phyloP scores from a whole-genome alignment of 2,329 filamentous ascomycete species.

The Cordyceps tenuipes region DNA sequence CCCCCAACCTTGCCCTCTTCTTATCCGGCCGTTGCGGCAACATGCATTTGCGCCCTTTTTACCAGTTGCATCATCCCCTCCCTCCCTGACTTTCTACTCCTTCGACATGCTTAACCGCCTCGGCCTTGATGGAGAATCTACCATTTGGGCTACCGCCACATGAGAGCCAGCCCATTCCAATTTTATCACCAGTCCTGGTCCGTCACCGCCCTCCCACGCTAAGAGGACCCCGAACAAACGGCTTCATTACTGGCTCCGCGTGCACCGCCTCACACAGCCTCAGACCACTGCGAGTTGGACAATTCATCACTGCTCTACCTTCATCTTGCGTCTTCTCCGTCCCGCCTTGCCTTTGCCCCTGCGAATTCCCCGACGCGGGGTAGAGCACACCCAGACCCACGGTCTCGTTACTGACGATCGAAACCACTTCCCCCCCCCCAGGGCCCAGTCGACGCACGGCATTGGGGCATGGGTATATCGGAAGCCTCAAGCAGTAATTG shows the following conservation, averaged over 20 bases:
- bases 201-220: neutral
- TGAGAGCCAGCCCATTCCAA: neutral
- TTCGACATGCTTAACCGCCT: neutral
- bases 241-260: neutral
- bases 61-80: neutral
- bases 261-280: neutral
- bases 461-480: neutral
- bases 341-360: neutral
- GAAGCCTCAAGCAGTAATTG: neutral
- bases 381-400: neutral
- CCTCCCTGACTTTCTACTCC: neutral
- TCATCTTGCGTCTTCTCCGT: neutral
- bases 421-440: neutral
- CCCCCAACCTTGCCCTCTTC: neutral
- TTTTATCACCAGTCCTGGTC: neutral
- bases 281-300: neutral
- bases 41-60: neutral
- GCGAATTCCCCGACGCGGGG: neutral
- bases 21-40: neutral
- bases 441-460: neutral
- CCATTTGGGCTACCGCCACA: neutral
- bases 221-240: neutral
- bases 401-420: neutral
- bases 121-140: neutral
- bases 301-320: neutral